Evolutionary conservation across 164 flowering plant species (phyloP).

Genomic region (Echeveria elegans): DNA sequence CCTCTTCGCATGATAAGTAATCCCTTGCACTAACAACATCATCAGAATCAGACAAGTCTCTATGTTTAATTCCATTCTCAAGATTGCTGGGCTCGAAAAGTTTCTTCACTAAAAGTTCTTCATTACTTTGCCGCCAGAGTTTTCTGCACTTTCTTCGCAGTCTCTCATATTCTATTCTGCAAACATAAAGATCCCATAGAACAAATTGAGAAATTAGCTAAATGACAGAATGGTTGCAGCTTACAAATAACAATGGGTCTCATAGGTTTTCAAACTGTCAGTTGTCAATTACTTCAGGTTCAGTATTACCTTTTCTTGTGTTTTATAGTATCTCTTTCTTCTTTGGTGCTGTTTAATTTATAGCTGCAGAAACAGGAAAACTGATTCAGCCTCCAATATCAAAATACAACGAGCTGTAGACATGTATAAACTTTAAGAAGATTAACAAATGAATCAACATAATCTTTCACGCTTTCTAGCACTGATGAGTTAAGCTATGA

Average conservation of each 20-base stretch:
- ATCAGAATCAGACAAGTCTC: neutral
- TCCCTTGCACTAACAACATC: neutral
- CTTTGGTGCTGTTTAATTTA: conserved; percentile 45
- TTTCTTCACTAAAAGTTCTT: conserved; percentile 18
- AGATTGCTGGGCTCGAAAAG: conserved; percentile 17
- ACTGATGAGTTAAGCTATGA: neutral
- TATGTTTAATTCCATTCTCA: neutral
- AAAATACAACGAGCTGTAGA: no score
- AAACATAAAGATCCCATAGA: conserved; percentile 12
- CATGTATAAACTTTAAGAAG: no score
- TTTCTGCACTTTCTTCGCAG: conserved; percentile 43
- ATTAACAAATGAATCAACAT: neutral
- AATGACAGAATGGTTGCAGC: neutral
- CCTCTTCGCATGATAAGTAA: neutral
- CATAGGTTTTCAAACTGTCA: no score
- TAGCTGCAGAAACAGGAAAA: conserved; percentile 29
- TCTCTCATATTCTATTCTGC: conserved; percentile 64
- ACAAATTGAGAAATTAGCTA: neutral
- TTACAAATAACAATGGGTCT: neutral
- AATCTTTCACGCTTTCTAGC: neutral
- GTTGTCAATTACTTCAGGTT: conserved; percentile 19
- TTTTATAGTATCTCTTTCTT: conserved; percentile 42
- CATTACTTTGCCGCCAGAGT: conserved; percentile 19
- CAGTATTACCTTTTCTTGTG: conserved; percentile 23
- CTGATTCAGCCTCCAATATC: no score